Evolutionary conservation across 164 flowering plant species (phyloP).

Genomic region (Buxus sempervirens): DNA sequence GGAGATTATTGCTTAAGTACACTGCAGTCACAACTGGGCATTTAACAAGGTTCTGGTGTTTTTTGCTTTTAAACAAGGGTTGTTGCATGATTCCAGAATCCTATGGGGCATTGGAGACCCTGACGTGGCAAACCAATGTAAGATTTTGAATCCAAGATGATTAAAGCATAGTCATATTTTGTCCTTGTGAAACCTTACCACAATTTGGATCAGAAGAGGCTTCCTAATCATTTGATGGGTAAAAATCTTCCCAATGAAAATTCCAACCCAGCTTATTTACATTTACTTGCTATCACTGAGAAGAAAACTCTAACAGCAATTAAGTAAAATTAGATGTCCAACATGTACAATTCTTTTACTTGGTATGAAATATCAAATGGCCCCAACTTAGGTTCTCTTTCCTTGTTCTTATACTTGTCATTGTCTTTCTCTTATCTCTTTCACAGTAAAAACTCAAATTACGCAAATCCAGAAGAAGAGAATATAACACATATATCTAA

Average conservation of each 20-base stretch:
- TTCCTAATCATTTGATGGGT: not conserved
- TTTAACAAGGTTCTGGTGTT: too few relatives aligned
- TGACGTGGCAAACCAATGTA: not conserved
- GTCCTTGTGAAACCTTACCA: not conserved
- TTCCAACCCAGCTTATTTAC: not conserved
- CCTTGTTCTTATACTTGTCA: too few relatives aligned
- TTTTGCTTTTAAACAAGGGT: not conserved
- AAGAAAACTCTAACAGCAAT: not conserved
- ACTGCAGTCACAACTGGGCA: too few relatives aligned
- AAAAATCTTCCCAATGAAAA: too few relatives aligned
- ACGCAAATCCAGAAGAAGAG: too few relatives aligned
- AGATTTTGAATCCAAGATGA: not conserved
- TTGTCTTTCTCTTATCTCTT: too few relatives aligned
- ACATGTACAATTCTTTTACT: too few relatives aligned
- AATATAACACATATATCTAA: too few relatives aligned
- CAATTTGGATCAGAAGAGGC: not conserved
- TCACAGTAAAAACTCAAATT: too few relatives aligned
- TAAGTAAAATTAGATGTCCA: not conserved
- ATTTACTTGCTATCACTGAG: not conserved
- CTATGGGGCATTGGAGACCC: not conserved
- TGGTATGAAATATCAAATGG: too few relatives aligned
- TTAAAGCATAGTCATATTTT: not conserved
- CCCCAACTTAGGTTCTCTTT: too few relatives aligned
- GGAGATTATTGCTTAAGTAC: not conserved
- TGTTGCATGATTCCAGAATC: conserved; percentile 1